Base-by-base conservation (phyloP, 768 basidiomycete genomes). In the Termitomyces sp. region DNA sequence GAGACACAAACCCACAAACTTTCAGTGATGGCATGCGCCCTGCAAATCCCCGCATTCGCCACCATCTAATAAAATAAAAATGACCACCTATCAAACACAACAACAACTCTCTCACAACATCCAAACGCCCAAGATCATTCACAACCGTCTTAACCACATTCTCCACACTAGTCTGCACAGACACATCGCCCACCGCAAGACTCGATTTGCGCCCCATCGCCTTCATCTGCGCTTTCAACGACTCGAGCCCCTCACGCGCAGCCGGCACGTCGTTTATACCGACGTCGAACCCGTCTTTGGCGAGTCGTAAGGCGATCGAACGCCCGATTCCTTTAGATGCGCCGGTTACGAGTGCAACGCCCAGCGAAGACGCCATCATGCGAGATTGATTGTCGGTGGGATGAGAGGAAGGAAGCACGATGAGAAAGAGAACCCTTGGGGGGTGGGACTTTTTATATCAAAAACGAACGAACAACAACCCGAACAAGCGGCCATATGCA, bases 261-360 rank as follows among this genome's bases (percentile, higher is more conserved):
- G 38, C 21, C 14, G 54, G 59, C 27, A 75, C 58, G 52, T 77
- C 77, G 11, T 74, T 77, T 52, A 77, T 54, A 9, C 70, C 72
- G 17, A 49, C 34, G 9, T 49, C 48, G 16, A 49, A 49, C 1
- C 48, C 48, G 10, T 49, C 48, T 21, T 61, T 56, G 25, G 77
- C 77, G 21, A 80, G 71, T 6, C 76, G 70, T 5, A 73, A 60
- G 31, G 77, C 73, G 38, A 79, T 75, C 51, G 74, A 74, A 27
- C 73, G 69, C 5, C 77, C 78, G 21, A 78, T 77, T n/a, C 79
- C 78, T 47, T 70, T 73, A 1, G 69, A 59, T 29, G 65, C 65
- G 14, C 65, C 65, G 7, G 65, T 65, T 14, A 65, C 59, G 7
- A 65, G 52, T 31, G 65, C 65, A 41, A 65, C 59, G 3, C 55